phyloP scores from a whole-genome alignment of 257 asterid species.

The Marsdenia floribunda region DNA sequence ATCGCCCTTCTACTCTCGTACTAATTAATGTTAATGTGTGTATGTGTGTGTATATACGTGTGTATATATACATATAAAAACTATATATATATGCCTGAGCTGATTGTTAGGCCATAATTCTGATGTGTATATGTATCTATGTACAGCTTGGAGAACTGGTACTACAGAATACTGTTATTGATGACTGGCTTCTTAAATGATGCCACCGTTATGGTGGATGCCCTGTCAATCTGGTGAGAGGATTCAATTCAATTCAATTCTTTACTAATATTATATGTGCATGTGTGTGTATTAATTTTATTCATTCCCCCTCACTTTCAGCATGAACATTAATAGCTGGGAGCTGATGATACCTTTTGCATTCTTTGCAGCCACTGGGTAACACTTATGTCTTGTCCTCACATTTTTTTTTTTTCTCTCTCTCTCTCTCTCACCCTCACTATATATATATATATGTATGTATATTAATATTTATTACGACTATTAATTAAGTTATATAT shows the following conservation, averaged over 20 bases:
- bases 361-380: conserved; percentile 59
- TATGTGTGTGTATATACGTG: too few relatives aligned
- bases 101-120: not conserved
- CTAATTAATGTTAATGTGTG: too few relatives aligned
- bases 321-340: conserved; percentile 48
- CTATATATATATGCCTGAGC: not conserved
- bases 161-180: conserved; percentile 43
- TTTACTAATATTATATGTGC: not conserved
- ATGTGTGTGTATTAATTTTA: not conserved
- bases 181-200: conserved; percentile 45
- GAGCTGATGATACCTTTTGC: conserved; percentile 55
- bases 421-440: too few relatives aligned
- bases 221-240: conserved; percentile 46
- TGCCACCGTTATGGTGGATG: conserved; percentile 46
- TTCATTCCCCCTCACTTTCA: conserved; percentile 11
- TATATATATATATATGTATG: too few relatives aligned
- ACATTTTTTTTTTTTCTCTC: not conserved
- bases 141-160: conserved; percentile 68
- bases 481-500: too few relatives aligned
- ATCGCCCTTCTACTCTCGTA: too few relatives aligned
- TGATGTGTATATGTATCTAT: not conserved
- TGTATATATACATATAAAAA: too few relatives aligned
- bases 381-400: not conserved
- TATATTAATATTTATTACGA: too few relatives aligned
- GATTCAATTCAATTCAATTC: too few relatives aligned